Evolutionary conservation across 495 filamentous ascomycete genomes (phyloP).

Genomic region (Tuber umbilicatum): DNA sequence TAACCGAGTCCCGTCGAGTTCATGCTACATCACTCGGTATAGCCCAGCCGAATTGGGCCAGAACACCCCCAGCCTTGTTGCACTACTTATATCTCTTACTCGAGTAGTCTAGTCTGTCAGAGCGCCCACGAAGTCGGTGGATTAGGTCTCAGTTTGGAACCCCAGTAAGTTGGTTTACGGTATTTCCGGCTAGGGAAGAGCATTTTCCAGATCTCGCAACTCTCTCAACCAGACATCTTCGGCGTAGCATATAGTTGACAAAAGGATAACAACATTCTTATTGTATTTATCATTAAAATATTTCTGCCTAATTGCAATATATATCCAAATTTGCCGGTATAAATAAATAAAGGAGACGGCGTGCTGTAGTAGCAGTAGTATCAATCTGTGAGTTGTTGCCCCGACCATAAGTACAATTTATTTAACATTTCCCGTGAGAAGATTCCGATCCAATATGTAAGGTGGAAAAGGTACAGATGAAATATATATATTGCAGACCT

Average conservation of each 20-base stretch:
- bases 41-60: background rate
- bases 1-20: background rate
- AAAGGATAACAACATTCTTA: background rate
- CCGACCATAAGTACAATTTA: background rate
- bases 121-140: background rate
- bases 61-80: background rate
- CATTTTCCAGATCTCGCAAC: background rate
- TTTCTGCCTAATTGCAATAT: background rate
- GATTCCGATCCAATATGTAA: background rate
- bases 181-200: background rate
- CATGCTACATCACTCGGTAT: background rate
- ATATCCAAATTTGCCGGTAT: background rate
- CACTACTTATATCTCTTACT: background rate
- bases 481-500: background rate
- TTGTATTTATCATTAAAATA: background rate
- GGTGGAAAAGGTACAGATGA: background rate
- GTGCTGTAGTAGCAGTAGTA: background rate
- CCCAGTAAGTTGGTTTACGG: too few relatives aligned
- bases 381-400: background rate
- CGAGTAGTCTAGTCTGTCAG: too few relatives aligned
- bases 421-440: background rate
- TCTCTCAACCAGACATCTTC: background rate
- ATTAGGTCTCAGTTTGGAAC: background rate
- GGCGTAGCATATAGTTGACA: background rate
- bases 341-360: background rate